Base-by-base conservation (phyloP, 768 basidiomycete species). In the Leccinum sublutescens region DNA sequence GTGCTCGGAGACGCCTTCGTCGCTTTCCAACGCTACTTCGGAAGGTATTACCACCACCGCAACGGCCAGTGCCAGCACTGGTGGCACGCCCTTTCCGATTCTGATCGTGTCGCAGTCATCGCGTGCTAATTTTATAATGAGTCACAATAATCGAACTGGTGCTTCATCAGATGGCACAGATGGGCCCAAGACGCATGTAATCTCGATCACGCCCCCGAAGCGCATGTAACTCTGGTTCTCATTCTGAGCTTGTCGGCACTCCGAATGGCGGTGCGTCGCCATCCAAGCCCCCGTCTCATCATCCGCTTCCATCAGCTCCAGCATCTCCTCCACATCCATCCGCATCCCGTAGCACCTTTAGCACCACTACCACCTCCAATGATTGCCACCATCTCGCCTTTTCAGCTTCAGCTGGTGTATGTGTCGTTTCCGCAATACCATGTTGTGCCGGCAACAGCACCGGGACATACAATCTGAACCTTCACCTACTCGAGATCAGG, bases 381-480 rank as follows among this genome's bases (percentile, higher is more conserved):
- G 2, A 31, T 69, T 9, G 25, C 40, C 10, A 11, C 66, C 4
- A 56, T 66, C 19, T 9, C 68, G 5, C 33, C 64, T 10, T 71
- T 64, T 54, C 58, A 64, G 14, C 40, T 43, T 43, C 68, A 53
- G 19, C 54, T 64, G 50, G 25, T 68, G 52, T 69, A 66, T 25
- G 49, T 71, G n/a, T 62, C 68, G 1, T 71, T 64, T 56, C 25
- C 64, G 38, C 64, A 51, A 33, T 69, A 71, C 48, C 62, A 52
- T 29, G 15, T 67, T 17, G 43, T 62, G 5, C 62, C 68, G 4
- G 51, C 58, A 50, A 65, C 40, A 4, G 8, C 17, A 8, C 4
- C 40, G 4, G 12, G 33, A 34, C 33, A 34, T 5, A 25, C 25
- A 34, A 33, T 33, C 4, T 33, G 33, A 11, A 33, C 31, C 31